Evolutionary conservation across 2,329 filamentous ascomycete species (phyloP), one percentile per base, ranked within the genome.

Genomic region (Paraconiothyrium brasiliense): DNA sequence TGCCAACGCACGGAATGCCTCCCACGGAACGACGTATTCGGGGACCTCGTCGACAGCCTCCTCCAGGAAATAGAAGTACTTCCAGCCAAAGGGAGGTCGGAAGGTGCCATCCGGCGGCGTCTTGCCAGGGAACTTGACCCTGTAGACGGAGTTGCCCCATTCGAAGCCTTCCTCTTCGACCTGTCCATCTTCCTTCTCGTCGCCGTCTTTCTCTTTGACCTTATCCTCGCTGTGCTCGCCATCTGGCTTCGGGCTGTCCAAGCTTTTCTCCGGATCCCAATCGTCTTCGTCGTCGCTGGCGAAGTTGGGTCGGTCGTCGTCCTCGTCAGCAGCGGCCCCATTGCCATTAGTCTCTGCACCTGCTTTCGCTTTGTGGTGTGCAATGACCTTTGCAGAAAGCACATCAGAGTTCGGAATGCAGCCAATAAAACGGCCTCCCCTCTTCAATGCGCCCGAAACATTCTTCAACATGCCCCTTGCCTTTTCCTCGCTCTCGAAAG

Each of bases 1-100:
- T 20, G 95, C 95, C 71, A 98, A 83, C 8, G 93, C 94, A 80
- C 95, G 92, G 82, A 99, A 98, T 0, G 93, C 94, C 77, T 97
- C 94, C 94, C 95, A 99, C 0, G 95, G 95, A 1, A 99, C 95
- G 1, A 99, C 94, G 76, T 97, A 99, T 81, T 99, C 95, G 2
- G 95, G 94, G 8, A 97, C 92, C 75, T 94, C 92, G 77, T 98
- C 94, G 22, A 99, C 95, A 0, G 95, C 95, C 80, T 99, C 95
- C 72, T 95, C 90, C 59, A 99, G 88, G 78, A 93, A 97, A 83
- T 97, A 99, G 75, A 89, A 97, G 82, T 99, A 99, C 79, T 95
- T 97, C 94, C 95, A 98, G 54, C 94, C 95, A 76, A 93, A 98
- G 0, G 95, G 93, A 5, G 95, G 95, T 5, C 95, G 89, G 82